Conservation (phyloP, 1,284 basidiomycete species). For the Irpex sp. region DNA sequence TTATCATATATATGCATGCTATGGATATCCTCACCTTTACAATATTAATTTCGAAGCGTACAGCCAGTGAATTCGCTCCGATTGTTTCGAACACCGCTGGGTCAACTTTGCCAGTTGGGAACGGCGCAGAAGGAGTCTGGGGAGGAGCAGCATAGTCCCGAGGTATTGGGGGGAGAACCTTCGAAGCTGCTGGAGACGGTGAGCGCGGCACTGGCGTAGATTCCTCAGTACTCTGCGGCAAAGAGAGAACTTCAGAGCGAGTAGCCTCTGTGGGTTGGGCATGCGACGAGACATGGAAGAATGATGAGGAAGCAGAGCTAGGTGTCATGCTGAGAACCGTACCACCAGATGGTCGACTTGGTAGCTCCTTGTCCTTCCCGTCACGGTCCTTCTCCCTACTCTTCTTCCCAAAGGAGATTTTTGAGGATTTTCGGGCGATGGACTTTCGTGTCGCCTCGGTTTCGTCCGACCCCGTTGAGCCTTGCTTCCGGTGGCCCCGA, state of each 20-base stretch:
- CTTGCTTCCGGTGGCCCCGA: slow-evolving; percentile 44
- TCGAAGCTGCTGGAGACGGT: slow-evolving; percentile 44
- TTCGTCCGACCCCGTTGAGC: slow-evolving; percentile 47
- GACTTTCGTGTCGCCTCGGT: slow-evolving; percentile 47
- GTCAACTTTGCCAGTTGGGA: slow-evolving; percentile 63
- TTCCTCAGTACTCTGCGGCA: slow-evolving; percentile 19
- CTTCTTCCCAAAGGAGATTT: slow-evolving; percentile 63
- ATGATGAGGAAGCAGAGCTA: slow-evolving; percentile 74
- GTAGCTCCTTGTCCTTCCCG: slow-evolving; percentile 40
- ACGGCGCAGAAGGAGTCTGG: slow-evolving; percentile 37
- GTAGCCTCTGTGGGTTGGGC: slow-evolving; percentile 32
- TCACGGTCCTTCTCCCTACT: slow-evolving; percentile 37
- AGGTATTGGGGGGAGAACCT: slow-evolving; percentile 68
- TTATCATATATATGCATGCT: slow-evolving; percentile 5
- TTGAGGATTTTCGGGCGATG: slow-evolving; percentile 71
- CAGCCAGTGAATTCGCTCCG: slow-evolving; percentile 74
- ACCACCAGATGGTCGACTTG: slow-evolving; percentile 49
- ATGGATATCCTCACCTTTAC: slow-evolving; percentile 70
- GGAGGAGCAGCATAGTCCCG: slow-evolving; percentile 47
- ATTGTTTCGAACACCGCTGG: slow-evolving; percentile 71
- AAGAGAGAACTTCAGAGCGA: slow-evolving; percentile 27
- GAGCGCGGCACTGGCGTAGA: slow-evolving; percentile 26
- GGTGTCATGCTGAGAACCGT: slow-evolving; percentile 55
- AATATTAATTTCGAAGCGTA: slow-evolving; percentile 92
- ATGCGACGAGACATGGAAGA: slow-evolving; percentile 70